A percentile compares a stretch with the other conserved stretches of the same genome.
Conservation (phyloP, 1,284 basidiomycete species). For the Malassezia brasiliensis region DNA sequence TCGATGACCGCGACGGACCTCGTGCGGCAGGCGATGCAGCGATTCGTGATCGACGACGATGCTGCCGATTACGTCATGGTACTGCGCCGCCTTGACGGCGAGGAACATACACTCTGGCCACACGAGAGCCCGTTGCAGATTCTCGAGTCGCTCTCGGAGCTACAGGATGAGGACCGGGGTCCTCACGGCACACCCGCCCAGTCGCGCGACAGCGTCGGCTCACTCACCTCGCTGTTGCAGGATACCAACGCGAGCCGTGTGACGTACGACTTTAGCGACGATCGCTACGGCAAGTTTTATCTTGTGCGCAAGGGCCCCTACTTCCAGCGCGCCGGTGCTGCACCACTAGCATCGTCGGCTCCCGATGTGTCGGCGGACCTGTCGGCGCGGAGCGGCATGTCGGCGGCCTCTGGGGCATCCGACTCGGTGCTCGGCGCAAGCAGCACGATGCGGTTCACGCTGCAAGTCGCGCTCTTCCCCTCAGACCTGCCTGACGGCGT, state of each 20-base stretch:
- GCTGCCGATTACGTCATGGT: constrained; percentile 70
- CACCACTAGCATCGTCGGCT: neutral
- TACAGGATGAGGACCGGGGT: constrained; percentile 20
- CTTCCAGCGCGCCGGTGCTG: neutral
- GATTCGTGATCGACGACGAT: constrained; percentile 60
- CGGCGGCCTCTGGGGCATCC: neutral
- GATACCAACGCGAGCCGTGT: constrained; percentile 82
- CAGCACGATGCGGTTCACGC: constrained; percentile 59
- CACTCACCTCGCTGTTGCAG: constrained; percentile 79
- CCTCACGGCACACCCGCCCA: constrained; percentile 1
- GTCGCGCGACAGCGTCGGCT: constrained; percentile 60
- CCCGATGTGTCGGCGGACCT: neutral
- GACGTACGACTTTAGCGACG: constrained; percentile 88
- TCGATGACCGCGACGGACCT: constrained; percentile 74
- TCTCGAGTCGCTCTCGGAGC: constrained; percentile 70
- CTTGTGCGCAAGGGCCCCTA: constrained; percentile 54
- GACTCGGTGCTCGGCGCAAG: neutral
- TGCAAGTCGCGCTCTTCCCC: constrained; percentile 75
- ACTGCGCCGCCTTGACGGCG: constrained; percentile 78
- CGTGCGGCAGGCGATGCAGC: constrained; percentile 79
- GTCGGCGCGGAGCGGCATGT: neutral
- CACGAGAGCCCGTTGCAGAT: constrained; percentile 72
- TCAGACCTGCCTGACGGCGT: constrained; percentile 85
- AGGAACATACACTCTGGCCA: constrained; percentile 61
- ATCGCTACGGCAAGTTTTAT: constrained; percentile 92